Evolutionary conservation across 106 monocot genomes (phyloP).

Genomic region (Dioscorea dumetorum): DNA sequence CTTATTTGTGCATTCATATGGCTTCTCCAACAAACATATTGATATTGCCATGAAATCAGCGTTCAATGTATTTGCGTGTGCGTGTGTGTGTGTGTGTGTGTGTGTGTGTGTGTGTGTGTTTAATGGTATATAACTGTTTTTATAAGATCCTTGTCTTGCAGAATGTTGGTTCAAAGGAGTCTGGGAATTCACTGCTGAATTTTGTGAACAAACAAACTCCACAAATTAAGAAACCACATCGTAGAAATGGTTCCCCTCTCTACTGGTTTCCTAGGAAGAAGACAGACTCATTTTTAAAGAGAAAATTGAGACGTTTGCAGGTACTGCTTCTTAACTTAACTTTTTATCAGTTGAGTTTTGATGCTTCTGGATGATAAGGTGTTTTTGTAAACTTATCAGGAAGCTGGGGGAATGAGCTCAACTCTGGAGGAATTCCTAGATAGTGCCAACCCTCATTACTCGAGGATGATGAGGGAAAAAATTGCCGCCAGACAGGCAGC

Average conservation of each 20-base stretch:
- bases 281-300: conserved; percentile 69
- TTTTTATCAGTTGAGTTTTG: background rate
- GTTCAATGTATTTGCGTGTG: too few relatives aligned
- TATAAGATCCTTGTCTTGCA: conserved; percentile 6
- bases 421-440: conserved; percentile 74
- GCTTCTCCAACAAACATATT: too few relatives aligned
- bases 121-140: too few relatives aligned
- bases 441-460: conserved; percentile 76
- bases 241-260: conserved; percentile 62
- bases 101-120: too few relatives aligned
- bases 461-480: conserved; percentile 79
- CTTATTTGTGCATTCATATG: too few relatives aligned
- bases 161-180: conserved; percentile 40
- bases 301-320: conserved; percentile 83
- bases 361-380: background rate
- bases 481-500: conserved; percentile 85
- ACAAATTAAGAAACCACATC: conserved; percentile 68
- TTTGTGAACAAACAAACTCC: conserved; percentile 43
- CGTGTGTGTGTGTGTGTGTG: too few relatives aligned
- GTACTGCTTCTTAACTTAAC: conserved; percentile 14
- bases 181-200: conserved; percentile 24
- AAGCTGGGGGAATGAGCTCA: conserved; percentile 61
- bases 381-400: conserved; percentile 24
- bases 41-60: too few relatives aligned
- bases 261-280: conserved; percentile 86